Base-by-base conservation (phyloP, 768 basidiomycete genomes). In the Rhodotorula diobovata region DNA sequence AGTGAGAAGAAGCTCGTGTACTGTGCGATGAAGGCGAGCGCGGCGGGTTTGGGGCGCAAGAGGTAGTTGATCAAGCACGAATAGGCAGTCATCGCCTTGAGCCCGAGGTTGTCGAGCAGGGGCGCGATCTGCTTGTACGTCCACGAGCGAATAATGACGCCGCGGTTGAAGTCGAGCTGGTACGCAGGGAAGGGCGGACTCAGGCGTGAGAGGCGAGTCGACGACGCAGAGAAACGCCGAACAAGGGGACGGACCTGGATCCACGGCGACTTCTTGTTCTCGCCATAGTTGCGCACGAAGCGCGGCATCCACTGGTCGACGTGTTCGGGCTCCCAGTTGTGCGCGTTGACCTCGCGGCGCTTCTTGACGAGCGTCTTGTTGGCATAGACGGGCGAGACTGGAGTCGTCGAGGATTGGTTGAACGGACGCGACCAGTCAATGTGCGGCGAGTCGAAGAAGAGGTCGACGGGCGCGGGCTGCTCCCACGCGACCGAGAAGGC, bases 11-110 rank as follows among this genome's bases (percentile, higher is more conserved):
- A n/a, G 2, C 62, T 61, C 3, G 68, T 70, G 62, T 74, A 74
- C 39, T 67, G 66, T 4, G 41, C 11, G 63, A 74, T 64, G 58
- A 70, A 70, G 9, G 37, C 59, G 51, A 74, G 68, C 45, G 63
- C 62, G 32, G 66, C 61, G 10, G 66, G 57, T 25, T 74, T 74
- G 0, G 72, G 72, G 2, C 72, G 61, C 20, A 74, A 34, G 48
- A 74, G 72, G 59, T 70, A 74, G 39, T 64, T 64, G 51, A 70
- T 59, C 14, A 74, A 53, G 54, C 68, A 74, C 4, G 72, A 64
- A 48, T 70, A 74, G 37, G 68, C 61, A 8, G 67, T 66, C 4
- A 8, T n/a, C 37, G 61, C 12, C 28, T 66, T 56, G 6, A 74
- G 14, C 0, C 72, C 72, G 39, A 70, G 57, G 1, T 41, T 14